phyloP scores from a whole-genome alignment of 305 asterid species.

The Solanum hybrid region DNA sequence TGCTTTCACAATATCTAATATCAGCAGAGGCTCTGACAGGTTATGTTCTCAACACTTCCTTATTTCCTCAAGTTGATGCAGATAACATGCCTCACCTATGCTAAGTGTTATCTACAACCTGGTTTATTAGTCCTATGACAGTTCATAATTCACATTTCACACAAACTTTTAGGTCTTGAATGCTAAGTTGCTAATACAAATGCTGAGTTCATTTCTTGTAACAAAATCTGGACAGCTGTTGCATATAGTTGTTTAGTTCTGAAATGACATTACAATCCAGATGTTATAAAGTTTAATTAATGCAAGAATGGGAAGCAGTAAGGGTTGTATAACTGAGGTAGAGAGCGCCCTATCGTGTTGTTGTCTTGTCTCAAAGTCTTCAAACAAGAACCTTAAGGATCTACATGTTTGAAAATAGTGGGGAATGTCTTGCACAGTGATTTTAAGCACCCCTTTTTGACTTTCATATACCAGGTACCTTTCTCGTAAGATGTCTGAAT shows the following conservation, averaged over 20 bases:
- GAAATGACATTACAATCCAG: not conserved
- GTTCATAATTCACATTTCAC: not conserved
- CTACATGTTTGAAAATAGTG: not conserved
- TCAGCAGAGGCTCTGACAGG: slow-evolving; percentile 69
- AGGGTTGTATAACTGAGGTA: not conserved
- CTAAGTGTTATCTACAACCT: not conserved
- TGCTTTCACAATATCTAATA: slow-evolving; percentile 73
- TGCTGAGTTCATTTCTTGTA: not conserved
- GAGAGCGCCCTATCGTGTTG: not conserved
- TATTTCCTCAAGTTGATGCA: not conserved
- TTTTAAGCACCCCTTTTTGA: not conserved
- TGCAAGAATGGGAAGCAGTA: not conserved
- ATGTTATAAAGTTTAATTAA: not conserved
- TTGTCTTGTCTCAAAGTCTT: not conserved
- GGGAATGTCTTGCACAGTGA: not conserved
- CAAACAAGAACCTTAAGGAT: not conserved
- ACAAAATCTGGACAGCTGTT: not conserved
- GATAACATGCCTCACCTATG: not conserved
- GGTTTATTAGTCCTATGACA: not conserved
- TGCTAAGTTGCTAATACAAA: not conserved
- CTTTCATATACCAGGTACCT: not conserved
- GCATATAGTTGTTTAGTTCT: not conserved
- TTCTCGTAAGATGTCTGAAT: not conserved
- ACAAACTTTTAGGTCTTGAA: not conserved
- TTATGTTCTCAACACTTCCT: slow-evolving; percentile 12